phyloP scores from a whole-genome alignment of 441 rosid species.

The Monsonia emarginata region DNA sequence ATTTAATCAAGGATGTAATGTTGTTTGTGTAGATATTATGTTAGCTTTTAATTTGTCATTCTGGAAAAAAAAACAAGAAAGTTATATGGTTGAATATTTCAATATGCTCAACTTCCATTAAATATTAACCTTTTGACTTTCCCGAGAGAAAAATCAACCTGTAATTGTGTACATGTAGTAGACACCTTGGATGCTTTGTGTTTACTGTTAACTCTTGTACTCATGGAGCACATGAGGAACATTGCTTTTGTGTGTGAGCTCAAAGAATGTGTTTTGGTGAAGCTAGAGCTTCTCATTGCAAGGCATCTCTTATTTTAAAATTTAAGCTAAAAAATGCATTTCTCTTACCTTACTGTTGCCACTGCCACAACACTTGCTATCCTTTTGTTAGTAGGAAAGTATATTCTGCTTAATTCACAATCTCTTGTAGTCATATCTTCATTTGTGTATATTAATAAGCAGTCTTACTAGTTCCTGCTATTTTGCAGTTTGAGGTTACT shows the following conservation, averaged over 20 bases:
- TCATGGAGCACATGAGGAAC: background rate
- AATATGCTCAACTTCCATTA: too few relatives aligned
- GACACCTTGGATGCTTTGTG: too few relatives aligned
- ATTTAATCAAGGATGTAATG: background rate
- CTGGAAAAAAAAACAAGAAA: background rate
- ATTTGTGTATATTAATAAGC: background rate
- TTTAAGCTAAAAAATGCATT: too few relatives aligned
- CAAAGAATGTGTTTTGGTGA: background rate
- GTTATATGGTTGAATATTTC: too few relatives aligned
- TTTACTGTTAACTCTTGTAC: background rate
- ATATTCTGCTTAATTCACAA: background rate
- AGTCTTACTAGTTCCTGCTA: constrained; percentile 17
- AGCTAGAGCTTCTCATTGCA: background rate
- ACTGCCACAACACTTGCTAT: background rate
- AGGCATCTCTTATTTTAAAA: background rate
- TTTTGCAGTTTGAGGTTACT: constrained; percentile 62
- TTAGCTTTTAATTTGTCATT: background rate
- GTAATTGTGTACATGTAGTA: too few relatives aligned
- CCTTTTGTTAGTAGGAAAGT: background rate
- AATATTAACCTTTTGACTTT: too few relatives aligned
- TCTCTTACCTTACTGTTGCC: background rate
- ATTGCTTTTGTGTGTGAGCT: background rate
- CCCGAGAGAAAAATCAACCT: too few relatives aligned
- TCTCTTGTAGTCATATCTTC: constrained; percentile 3
- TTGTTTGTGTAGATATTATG: background rate